A percentile compares a stretch with the other conserved stretches of the same genome.
These are phyloP conservation scores for Neurospora sp. DNA, from an alignment of 495 filamentous ascomycete species.

Conservation along the genomic window DNA sequence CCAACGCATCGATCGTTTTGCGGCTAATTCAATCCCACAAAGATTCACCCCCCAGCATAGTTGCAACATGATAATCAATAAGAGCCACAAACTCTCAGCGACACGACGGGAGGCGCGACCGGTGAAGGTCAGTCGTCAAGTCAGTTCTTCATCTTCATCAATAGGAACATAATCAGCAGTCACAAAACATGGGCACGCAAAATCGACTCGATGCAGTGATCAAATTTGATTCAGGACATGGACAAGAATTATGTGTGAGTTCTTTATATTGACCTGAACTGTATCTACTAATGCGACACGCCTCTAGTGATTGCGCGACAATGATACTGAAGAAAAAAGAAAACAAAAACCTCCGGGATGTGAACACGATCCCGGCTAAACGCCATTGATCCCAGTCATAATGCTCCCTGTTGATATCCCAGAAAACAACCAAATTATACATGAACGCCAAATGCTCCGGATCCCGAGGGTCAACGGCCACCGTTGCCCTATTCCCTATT, in stretches of 20 bases:
- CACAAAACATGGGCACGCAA: neutral
- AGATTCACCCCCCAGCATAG: neutral
- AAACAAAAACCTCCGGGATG: neutral
- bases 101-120: neutral
- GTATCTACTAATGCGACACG: neutral
- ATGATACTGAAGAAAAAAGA: neutral
- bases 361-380: neutral
- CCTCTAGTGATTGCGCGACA: neutral
- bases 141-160: neutral
- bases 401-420: neutral
- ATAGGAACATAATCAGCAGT: neutral
- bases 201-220: neutral
- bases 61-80: neutral
- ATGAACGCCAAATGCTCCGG: constrained; percentile 1
- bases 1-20: neutral
- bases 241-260: neutral
- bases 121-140: neutral
- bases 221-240: neutral
- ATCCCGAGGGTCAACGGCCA: neutral
- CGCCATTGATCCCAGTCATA: neutral
- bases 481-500: neutral
- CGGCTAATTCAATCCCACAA: neutral
- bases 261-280: neutral
- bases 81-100: neutral
- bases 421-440: neutral